Conservation (phyloP, 2,329 filamentous ascomycete species). For the Stylonectria norvegica region DNA sequence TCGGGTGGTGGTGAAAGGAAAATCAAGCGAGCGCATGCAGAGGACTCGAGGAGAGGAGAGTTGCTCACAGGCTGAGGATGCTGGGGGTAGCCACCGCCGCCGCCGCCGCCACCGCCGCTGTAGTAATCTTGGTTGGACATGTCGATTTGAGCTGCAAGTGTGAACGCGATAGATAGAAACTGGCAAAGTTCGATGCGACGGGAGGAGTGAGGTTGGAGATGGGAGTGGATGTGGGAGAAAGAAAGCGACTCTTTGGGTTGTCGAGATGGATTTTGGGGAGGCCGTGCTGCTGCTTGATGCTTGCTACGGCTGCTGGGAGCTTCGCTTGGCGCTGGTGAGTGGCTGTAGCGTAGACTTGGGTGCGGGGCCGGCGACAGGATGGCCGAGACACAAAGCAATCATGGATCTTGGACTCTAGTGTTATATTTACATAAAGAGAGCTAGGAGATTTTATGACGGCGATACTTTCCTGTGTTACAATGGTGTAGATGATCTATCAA, state of each 20-base stretch:
- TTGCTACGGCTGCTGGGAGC: background rate
- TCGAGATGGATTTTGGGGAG: background rate
- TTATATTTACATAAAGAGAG: too few relatives aligned
- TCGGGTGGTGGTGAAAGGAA: background rate
- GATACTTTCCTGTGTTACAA: too few relatives aligned
- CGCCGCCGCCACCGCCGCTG: conserved; percentile 31
- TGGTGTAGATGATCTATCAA: too few relatives aligned
- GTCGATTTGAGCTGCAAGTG: conserved; percentile 5
- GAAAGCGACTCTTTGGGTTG: background rate
- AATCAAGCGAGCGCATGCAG: background rate
- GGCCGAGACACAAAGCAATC: too few relatives aligned
- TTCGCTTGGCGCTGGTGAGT: too few relatives aligned
- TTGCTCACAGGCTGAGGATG: conserved; percentile 39
- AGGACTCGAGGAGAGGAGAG: background rate
- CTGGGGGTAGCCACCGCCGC: conserved; percentile 36
- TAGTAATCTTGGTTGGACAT: conserved; percentile 45
- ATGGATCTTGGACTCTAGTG: too few relatives aligned
- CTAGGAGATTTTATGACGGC: too few relatives aligned
- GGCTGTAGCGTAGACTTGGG: too few relatives aligned
- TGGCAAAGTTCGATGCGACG: background rate
- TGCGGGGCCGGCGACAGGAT: too few relatives aligned
- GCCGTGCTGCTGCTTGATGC: background rate
- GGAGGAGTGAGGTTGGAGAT: background rate
- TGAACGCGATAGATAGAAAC: background rate
- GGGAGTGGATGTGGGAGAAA: background rate